Evolutionary conservation across 192 early-diverging fungal genomes (phyloP).

Genomic region (Coemansia sp.): DNA sequence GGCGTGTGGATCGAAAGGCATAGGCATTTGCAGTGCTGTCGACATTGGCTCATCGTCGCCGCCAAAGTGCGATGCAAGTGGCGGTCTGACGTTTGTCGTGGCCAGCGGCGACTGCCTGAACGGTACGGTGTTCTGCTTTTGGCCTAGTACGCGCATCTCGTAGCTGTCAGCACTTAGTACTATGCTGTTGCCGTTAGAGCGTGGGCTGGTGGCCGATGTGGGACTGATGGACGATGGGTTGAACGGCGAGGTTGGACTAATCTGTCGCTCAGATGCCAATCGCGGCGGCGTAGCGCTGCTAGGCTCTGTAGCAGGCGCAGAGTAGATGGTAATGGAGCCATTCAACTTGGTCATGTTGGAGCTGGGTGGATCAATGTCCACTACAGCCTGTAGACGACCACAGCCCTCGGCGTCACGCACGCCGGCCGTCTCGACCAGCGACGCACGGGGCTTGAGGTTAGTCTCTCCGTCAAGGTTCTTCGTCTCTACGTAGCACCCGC

Average conservation of each 20-base stretch:
- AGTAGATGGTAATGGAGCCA: conserved; percentile 59
- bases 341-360: conserved; percentile 75
- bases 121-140: conserved; percentile 18
- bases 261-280: conserved; percentile 13
- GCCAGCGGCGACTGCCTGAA: conserved; percentile 48
- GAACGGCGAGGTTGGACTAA: conserved; percentile 17
- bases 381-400: conserved; percentile 59
- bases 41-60: conserved; percentile 31
- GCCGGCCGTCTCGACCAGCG: conserved; percentile 62
- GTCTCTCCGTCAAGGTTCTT: conserved; percentile 99
- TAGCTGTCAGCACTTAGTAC: conserved; percentile 21
- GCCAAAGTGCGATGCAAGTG: conserved; percentile 17
- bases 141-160: conserved; percentile 41
- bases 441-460: conserved; percentile 87
- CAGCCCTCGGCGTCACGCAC: conserved; percentile 69
- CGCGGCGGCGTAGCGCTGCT: conserved; percentile 16
- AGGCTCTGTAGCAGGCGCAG: conserved; percentile 24
- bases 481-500: conserved; percentile 92
- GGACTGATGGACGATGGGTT: not conserved
- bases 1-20: not conserved
- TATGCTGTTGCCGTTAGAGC: not conserved
- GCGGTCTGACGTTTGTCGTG: conserved; percentile 3
- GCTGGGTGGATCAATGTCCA: conserved; percentile 86
- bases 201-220: conserved; percentile 4
- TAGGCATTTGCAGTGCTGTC: not conserved